Conservation (phyloP, 2,329 filamentous ascomycete genomes). For the Penicillium paneum region DNA sequence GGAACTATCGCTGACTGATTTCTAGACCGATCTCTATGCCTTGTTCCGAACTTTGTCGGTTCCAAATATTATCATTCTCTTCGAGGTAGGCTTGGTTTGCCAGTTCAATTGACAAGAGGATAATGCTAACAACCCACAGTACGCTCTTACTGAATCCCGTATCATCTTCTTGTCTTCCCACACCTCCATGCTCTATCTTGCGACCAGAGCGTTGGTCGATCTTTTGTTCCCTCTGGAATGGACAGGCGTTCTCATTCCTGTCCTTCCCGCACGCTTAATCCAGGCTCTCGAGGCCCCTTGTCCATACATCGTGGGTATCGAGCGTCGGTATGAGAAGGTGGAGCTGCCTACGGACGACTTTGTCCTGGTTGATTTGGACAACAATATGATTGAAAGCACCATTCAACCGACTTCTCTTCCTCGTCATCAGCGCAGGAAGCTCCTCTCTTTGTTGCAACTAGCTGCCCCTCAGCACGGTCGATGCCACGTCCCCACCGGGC, state of each 20-base stretch:
- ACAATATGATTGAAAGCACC: constrained; percentile 84
- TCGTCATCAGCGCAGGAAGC: constrained; percentile 83
- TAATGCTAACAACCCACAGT: constrained; percentile 41
- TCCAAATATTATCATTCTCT: constrained; percentile 85
- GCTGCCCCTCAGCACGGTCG: constrained; percentile 86
- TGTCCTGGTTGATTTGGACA: constrained; percentile 89
- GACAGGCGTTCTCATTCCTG: constrained; percentile 90
- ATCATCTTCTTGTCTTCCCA: constrained; percentile 96
- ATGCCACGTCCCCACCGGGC: constrained; percentile 81
- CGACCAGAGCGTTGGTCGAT: constrained; percentile 79
- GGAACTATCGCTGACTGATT: constrained; percentile 10
- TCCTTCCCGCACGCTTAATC: constrained; percentile 81
- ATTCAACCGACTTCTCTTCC: constrained; percentile 74
- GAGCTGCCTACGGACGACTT: constrained; percentile 88
- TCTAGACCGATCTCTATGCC: constrained; percentile 77
- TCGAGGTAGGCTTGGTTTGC: constrained; percentile 55
- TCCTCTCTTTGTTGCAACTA: constrained; percentile 80
- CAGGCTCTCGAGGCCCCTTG: constrained; percentile 92
- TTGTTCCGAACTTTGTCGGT: constrained; percentile 87
- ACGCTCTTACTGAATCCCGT: constrained; percentile 84
- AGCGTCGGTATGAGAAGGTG: constrained; percentile 68
- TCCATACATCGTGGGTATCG: constrained; percentile 94
- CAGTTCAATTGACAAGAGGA: neutral
- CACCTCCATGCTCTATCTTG: constrained; percentile 91
- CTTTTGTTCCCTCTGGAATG: constrained; percentile 88